Evolutionary conservation across 495 filamentous ascomycete genomes (phyloP).

Genomic region (Tuber brumale): DNA sequence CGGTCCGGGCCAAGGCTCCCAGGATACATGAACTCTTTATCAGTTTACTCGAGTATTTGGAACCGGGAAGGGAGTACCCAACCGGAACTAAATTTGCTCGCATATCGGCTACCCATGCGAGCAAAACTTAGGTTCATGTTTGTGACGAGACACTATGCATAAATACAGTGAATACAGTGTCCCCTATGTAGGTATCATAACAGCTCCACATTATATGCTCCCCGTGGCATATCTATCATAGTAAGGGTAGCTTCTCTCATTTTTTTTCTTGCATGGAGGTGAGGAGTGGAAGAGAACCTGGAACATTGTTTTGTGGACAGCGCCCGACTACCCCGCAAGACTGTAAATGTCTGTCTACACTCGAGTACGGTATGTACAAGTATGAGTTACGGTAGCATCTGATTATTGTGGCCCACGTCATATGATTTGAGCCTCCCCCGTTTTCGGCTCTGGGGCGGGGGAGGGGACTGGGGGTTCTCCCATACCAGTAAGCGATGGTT

Average conservation of each 20-base stretch:
- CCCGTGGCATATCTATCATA: not conserved
- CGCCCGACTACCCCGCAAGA: not conserved
- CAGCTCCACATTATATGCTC: not conserved
- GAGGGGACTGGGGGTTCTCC: not conserved
- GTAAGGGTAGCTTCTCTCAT: not conserved
- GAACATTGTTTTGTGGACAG: not conserved
- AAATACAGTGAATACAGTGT: not conserved
- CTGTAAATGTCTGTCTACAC: not conserved
- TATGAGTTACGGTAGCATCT: not conserved
- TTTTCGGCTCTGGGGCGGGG: not conserved
- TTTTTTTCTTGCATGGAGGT: not conserved
- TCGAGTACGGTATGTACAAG: not conserved
- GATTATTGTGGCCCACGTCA: not conserved
- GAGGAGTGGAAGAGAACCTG: not conserved
- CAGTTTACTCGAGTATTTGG: not conserved
- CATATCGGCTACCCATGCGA: not conserved
- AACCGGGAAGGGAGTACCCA: not conserved
- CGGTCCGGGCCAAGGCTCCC: not conserved
- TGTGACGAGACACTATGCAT: not conserved
- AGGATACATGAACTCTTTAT: not conserved
- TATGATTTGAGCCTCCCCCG: not conserved
- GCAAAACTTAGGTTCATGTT: not conserved
- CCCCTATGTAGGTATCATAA: too few species aligned
- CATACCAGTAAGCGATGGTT: not conserved
- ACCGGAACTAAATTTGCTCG: not conserved